Evolutionary conservation across 805 yeast genomes (phyloP), one percentile per base, ranked within the genome.

Genomic region (Suhomyces sp.): DNA sequence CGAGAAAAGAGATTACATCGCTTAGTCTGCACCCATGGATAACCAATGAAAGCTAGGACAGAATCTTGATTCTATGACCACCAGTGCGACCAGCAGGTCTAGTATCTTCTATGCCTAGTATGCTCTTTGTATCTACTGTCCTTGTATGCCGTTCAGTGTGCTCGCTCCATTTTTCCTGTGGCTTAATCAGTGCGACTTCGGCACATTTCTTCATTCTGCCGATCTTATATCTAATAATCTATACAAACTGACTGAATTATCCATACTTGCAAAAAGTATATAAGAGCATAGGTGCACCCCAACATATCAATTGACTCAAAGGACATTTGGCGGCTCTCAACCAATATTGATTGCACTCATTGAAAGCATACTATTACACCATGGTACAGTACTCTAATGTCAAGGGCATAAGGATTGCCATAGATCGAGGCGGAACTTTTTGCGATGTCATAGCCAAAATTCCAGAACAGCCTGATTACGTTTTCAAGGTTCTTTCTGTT

Each of bases 361-460:
- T 12, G 13, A 29, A 10, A 29, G n/a, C 33, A 29, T 29, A 29
- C n/a, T 12, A 12, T 5, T 12, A 29, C 33, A 10, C 13, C 12
- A 29, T 29, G 33, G 33, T 12, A 5, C 33, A 29, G 33, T 29
- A 47, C 33, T 47, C 49, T n/a, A 24, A 10, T 7, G 33, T 36
- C 23, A 33, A 44, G 17, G 68, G 66, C 33, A 66, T 69, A 22
- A 64, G 64, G 49, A 68, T 70, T 31, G 74, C 74, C 44, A 66
- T 71, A 26, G 77, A 72, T 50, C 61, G 77, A 60, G 97, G 97
- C 57, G 97, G 97, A 53, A 92, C 97, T 0, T 91, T 91, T 73
- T 90, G 97, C 0, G 97, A 90, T 62, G 76, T 77, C 65, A 78
- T 57, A 72, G 90, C 74, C 46, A 70, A 59, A 73, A 76, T 58